phyloP scores from a whole-genome alignment of 768 basidiomycete species.

The Hypholoma fasciculare region DNA sequence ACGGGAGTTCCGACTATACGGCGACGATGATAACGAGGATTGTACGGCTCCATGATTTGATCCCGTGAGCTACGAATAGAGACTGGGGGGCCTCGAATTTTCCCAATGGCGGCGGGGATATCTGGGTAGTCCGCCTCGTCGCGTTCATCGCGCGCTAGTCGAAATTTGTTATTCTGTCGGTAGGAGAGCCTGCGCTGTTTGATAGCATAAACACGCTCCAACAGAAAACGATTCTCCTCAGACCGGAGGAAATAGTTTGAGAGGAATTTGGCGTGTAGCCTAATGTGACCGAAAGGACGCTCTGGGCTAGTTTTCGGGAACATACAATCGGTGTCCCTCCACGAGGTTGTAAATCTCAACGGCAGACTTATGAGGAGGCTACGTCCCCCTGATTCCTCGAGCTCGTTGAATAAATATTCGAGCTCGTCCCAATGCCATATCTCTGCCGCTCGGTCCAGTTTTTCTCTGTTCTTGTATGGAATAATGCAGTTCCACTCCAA shows the following conservation, averaged over 20 bases:
- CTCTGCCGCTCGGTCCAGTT: slow-evolving; percentile 21
- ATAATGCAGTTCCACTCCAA: slow-evolving; percentile 22
- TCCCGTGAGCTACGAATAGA: too few species aligned
- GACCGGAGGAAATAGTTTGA: not conserved
- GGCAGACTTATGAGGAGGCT: slow-evolving; percentile 7
- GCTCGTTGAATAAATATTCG: slow-evolving; percentile 23
- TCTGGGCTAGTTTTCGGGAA: slow-evolving; percentile 2
- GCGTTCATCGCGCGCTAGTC: too few species aligned
- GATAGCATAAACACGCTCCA: not conserved
- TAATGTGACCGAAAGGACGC: not conserved
- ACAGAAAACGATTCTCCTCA: not conserved
- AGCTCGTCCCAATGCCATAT: slow-evolving; percentile 27
- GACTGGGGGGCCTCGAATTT: too few species aligned
- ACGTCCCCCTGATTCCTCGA: slow-evolving; percentile 16
- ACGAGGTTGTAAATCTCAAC: slow-evolving; percentile 5
- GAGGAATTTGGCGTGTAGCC: not conserved
- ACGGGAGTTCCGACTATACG: not conserved
- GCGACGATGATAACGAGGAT: not conserved
- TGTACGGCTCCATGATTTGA: too few species aligned
- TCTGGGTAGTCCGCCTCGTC: too few species aligned
- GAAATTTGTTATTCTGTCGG: too few species aligned
- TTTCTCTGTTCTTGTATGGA: slow-evolving; percentile 15
- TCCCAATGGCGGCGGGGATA: too few species aligned
- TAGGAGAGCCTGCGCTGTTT: not conserved
- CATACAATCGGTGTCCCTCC: slow-evolving; percentile 7